Evolutionary conservation across 129 eudicot species (phyloP), one percentile per base, ranked within the genome.

Genomic region (Flaveria trinervia): DNA sequence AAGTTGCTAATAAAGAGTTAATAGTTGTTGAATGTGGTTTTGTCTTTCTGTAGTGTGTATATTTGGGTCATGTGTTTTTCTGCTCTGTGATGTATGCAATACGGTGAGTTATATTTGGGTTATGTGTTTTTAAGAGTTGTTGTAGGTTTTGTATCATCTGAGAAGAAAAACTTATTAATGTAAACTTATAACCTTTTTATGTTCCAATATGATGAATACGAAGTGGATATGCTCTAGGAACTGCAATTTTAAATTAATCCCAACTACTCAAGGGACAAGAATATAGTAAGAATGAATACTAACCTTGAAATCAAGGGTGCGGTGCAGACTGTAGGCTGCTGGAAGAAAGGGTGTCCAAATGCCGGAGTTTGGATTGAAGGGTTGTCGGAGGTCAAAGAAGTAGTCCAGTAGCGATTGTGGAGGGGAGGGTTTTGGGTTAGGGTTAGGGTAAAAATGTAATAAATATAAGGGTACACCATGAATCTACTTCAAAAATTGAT

Each of bases 121-220:
- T 66, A 52, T 18, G 1, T 54, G 49, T 55, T 33, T 33, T 57
- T 0, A 50, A 72, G 51, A 23, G 51, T 54, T 51, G 39, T 51
- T 72, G 33, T 55, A 72, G 11, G 28, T 51, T 71, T 51, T 71
- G 64, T 65, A 71, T 71, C 48, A 51, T 51, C 48, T 51, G n/a
- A 71, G 14, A 51, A 28, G 23, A 52, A 52, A 71, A 26, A 20
- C 39, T 13, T 9, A 51, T 13, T 9, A 51, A 11, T 28, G 46
- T 51, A 33, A 5, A 9, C 17, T 28, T 12, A 28, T 70, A 14
- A 25, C 57, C 23, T 54, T 52, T 52, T 57, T 22, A 33, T 55
- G 25, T 57, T 23, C 65, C 36, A 9, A 23, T 57, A 9, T 23
- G 36, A 22, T 57, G 61, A 55, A 55, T 55, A 22, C 3, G 65